These are phyloP conservation scores for Vachellia pachyceras DNA, from an alignment of 306 rosid genomes.

Conservation along the genomic window DNA sequence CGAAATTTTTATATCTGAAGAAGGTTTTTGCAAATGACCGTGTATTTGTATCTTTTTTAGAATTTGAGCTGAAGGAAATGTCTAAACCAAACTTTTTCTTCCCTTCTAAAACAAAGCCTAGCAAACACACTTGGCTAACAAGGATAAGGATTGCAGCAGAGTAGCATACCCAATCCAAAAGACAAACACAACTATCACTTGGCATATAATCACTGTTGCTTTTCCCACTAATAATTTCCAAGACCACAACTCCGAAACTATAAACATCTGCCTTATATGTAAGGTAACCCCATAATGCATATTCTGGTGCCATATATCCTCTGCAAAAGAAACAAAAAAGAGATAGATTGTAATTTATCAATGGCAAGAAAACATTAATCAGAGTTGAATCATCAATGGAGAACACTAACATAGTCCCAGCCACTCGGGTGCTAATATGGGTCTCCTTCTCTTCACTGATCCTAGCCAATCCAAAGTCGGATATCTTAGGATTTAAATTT, in stretches of 20 bases:
- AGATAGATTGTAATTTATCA: conserved; percentile 6
- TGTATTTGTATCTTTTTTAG: background rate
- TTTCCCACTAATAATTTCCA: conserved; percentile 60
- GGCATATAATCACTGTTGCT: conserved; percentile 49
- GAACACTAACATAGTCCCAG: conserved; percentile 65
- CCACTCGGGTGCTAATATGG: conserved; percentile 64
- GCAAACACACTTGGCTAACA: background rate
- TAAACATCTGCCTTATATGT: conserved; percentile 67
- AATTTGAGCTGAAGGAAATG: background rate
- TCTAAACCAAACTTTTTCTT: background rate
- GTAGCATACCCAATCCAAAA: conserved; percentile 62
- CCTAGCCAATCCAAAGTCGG: conserved; percentile 80
- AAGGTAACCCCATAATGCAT: conserved; percentile 69
- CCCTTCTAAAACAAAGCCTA: background rate
- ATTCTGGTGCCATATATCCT: conserved; percentile 82
- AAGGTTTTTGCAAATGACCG: background rate
- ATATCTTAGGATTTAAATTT: conserved; percentile 65
- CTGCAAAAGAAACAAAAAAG: conserved; percentile 42
- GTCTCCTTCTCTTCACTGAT: conserved; percentile 63
- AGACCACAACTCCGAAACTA: conserved; percentile 64
- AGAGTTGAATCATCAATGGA: conserved; percentile 26
- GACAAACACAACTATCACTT: conserved; percentile 59
- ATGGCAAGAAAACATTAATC: conserved; percentile 11
- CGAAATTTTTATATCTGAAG: background rate
- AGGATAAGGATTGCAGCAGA: conserved; percentile 37